Base-by-base conservation (phyloP, 192 early-diverging fungal genomes). In the Pecoramyces ruminantium region DNA sequence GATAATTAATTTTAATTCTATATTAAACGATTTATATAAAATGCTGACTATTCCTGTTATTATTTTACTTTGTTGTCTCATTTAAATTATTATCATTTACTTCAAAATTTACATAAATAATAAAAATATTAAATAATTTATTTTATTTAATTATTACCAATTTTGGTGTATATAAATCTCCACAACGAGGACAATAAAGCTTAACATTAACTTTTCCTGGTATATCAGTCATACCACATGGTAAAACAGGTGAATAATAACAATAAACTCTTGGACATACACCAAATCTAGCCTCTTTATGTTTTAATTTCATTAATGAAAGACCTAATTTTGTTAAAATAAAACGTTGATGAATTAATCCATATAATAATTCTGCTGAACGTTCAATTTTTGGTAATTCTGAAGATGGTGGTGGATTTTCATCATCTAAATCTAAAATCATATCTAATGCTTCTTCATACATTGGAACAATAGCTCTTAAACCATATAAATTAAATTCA, bases 401-500 rank as follows among this genome's bases (percentile, higher is more conserved):
- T 15, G 92, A n/a, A n/a, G 51, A 67, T 0, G 51, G 51, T 4
- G 51, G 51, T 67, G 51, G 51, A 67, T 67, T 78, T 29, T 80
- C 90, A 27, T 88, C 92, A 79, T 95, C 94, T 28, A 90, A 87
- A 88, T 99, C 97, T 81, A 99, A 87, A 80, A 99, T 97, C 91
- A 95, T 93, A 84, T 99, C 96, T 21, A 99, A 87, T 2, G 96
- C 95, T 85, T 96, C 95, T 83, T 92, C 89, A 85, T 96, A 98
- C 81, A 93, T 92, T 29, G 93, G 93, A 0, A 97, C 93, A 21
- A 91, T 86, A 25, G 91, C 86, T 83, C 87, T 88, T 27, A 99
- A 89, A 40, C 97, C 97, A 21, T 94, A 96, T 82, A 98, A 86
- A 85, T 99, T 99, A 86, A 99, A 99, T 82, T 97, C 96, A 85